These are phyloP conservation scores for Vaccinium corymbosum DNA, from an alignment of 148 eudicot genomes.

Conservation along the genomic window DNA sequence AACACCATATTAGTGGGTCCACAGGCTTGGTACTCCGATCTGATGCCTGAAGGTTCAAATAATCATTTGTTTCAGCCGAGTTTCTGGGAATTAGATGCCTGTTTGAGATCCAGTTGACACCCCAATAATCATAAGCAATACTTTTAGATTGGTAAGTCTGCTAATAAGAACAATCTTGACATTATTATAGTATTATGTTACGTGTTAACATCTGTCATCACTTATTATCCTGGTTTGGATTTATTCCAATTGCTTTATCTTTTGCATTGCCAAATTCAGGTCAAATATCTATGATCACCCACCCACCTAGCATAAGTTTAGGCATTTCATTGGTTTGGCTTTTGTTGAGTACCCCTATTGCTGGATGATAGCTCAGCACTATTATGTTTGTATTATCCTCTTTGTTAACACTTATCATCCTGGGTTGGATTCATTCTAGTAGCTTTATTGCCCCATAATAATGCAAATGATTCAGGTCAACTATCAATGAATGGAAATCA, in stretches of 20 bases:
- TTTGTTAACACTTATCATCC: background rate
- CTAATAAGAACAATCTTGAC: background rate
- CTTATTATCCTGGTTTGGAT: background rate
- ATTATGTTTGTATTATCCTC: background rate
- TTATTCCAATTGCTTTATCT: background rate
- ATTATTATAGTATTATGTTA: background rate
- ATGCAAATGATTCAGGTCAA: background rate
- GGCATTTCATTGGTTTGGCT: background rate
- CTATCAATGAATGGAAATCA: background rate
- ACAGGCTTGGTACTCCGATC: background rate
- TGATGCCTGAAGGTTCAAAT: background rate
- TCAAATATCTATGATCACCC: background rate
- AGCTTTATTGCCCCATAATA: background rate
- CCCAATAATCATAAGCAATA: background rate
- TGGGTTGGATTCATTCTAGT: background rate
- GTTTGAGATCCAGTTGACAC: background rate
- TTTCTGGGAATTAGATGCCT: background rate
- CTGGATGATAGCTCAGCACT: background rate
- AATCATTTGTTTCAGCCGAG: background rate
- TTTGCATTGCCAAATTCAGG: background rate
- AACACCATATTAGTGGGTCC: background rate
- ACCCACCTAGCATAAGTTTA: slow-evolving; percentile 5
- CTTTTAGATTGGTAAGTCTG: background rate
- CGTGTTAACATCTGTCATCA: background rate
- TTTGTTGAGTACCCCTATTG: background rate